Evolutionary conservation across 306 rosid genomes (phyloP).

Genomic region (Ceratonia siliqua): DNA sequence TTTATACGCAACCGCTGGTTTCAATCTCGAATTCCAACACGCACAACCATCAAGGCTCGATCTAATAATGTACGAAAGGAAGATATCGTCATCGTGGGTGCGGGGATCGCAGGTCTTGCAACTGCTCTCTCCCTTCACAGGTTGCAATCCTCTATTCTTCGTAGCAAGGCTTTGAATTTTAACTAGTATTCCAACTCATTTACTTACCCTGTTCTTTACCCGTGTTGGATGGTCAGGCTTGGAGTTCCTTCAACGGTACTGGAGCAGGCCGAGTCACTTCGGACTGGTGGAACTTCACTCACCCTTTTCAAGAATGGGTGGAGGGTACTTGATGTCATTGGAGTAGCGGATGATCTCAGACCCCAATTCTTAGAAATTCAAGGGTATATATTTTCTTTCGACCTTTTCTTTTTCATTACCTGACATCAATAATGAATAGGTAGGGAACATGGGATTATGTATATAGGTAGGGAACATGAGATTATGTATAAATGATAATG

Average conservation of each 20-base stretch:
- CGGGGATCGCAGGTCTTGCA: constrained; percentile 72
- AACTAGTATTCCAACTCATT: too few species aligned
- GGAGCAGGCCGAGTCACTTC: constrained; percentile 64
- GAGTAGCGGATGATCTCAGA: constrained; percentile 78
- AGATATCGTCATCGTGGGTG: constrained; percentile 72
- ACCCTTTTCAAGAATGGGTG: constrained; percentile 92
- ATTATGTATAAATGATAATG: too few species aligned
- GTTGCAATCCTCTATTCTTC: too few species aligned
- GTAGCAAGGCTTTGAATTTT: too few species aligned
- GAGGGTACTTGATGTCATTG: constrained; percentile 86
- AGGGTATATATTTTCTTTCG: constrained; percentile 57
- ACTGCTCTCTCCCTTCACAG: constrained; percentile 80
- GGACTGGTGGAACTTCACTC: constrained; percentile 82
- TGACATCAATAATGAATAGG: too few species aligned
- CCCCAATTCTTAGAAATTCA: constrained; percentile 71
- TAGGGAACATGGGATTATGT: too few species aligned
- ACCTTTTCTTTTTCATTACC: neutral
- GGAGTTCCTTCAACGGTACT: constrained; percentile 66
- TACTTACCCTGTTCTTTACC: too few species aligned
- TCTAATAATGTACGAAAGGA: constrained; percentile 41
- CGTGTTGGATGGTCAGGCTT: constrained; percentile 48
- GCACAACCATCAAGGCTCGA: constrained; percentile 44
- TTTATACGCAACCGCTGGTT: constrained; percentile 12
- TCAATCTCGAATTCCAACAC: constrained; percentile 5
- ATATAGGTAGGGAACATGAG: too few species aligned